Evolutionary conservation across 805 yeast species (phyloP).

Genomic region (Kodamaea jinghongensis): DNA sequence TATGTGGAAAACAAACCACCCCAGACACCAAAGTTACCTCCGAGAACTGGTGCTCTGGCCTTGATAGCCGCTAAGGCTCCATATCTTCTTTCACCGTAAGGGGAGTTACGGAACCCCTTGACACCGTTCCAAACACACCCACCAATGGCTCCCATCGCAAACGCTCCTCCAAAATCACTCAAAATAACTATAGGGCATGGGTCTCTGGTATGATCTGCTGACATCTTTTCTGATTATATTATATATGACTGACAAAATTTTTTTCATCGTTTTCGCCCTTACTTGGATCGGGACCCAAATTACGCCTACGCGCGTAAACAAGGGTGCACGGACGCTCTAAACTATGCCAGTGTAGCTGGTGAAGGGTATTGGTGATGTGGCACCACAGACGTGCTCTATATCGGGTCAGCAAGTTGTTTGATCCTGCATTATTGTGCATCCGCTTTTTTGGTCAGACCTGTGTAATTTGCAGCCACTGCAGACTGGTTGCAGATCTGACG

Average conservation of each 20-base stretch:
- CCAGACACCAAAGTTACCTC: conserved; percentile 99
- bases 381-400: too few relatives aligned
- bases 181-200: conserved; percentile 97
- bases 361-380: too few relatives aligned
- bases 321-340: too few relatives aligned
- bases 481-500: too few relatives aligned
- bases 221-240: conserved; percentile 41
- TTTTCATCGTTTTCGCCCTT: conserved; percentile 1
- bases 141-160: conserved; percentile 98
- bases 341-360: too few relatives aligned
- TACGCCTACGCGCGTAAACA: too few relatives aligned
- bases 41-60: conserved; percentile 96
- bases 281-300: neutral
- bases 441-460: too few relatives aligned
- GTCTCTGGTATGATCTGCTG: conserved; percentile 97
- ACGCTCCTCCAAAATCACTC: conserved; percentile 98
- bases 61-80: conserved; percentile 90
- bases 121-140: conserved; percentile 99
- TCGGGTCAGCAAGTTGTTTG: too few relatives aligned
- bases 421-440: too few relatives aligned
- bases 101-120: conserved; percentile 97
- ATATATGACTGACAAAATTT: neutral
- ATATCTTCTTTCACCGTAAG: conserved; percentile 88
- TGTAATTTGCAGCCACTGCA: too few relatives aligned
- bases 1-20: conserved; percentile 96